Evolutionary conservation across 2,329 filamentous ascomycete genomes (phyloP), one percentile per base, ranked within the genome.

Genomic region (Nigrospora oryzae): DNA sequence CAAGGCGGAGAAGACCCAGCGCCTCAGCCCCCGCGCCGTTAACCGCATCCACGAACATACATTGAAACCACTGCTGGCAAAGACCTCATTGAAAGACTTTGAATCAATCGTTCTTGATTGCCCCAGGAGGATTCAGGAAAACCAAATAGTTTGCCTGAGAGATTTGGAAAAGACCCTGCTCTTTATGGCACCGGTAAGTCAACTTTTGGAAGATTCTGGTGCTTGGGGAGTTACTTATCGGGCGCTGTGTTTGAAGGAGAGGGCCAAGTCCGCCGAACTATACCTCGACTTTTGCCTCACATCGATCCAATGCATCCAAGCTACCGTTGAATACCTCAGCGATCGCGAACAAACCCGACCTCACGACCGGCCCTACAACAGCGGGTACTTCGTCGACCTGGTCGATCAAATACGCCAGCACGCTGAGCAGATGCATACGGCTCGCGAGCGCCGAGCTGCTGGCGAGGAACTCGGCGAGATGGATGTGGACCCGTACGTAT

Each of bases 331-430:
- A 66, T 84, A 84, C 66, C 75, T 96, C 53, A 84, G 80, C 73
- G 89, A 94, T 63, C 82, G 82, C 63, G 90, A 97, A 65, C 87
- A 91, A 69, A 83, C 84, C 54, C 81, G 88, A 63, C 85, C 87
- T 48, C 74, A 80, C 66, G 91, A 97, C 66, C 83, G 86, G 58
- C 89, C 89, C 54, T 97, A 96, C 74, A 93, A 84, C 75, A 89
- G 86, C 77, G 88, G 88, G 62, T 97, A 97, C 69, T 96, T 96
- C 64, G 84, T 96, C 69, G 91, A 97, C 71, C 82, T 97, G 49
- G 84, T 94, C 64, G 88, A 94, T 64, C 90, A 96, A 78, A 89
- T 96, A 57, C 81, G 83, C 63, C 80, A 88, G 63, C 95, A 95
- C 79, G 90, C 89, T 49, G 79, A 83, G 58, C 86, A 93, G 63